These are phyloP conservation scores for Scheffersomyces illinoinensis DNA, from an alignment of 1,139 yeast species.

Conservation along the genomic window DNA sequence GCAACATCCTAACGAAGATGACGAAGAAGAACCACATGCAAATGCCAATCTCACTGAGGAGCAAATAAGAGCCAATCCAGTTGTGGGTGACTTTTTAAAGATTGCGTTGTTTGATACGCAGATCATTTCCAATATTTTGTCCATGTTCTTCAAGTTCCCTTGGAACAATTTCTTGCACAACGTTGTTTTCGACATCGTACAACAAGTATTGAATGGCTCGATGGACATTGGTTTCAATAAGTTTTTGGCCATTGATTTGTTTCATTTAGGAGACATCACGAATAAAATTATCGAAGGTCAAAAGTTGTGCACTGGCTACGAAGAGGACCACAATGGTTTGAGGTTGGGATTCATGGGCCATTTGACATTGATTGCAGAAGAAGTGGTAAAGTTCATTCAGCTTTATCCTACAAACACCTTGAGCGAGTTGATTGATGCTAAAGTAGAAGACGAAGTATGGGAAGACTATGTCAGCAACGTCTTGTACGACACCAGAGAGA, in stretches of 20 bases:
- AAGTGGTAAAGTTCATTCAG: conserved; percentile 90
- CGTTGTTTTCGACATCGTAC: conserved; percentile 96
- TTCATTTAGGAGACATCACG: conserved; percentile 77
- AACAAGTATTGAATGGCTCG: conserved; percentile 92
- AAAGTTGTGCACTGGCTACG: conserved; percentile 68
- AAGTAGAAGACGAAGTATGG: conserved; percentile 71
- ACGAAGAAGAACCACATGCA: conserved; percentile 46
- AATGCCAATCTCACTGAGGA: conserved; percentile 61
- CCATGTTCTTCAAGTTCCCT: conserved; percentile 89
- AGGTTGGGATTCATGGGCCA: conserved; percentile 98
- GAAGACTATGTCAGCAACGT: conserved; percentile 80
- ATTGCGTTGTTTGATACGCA: conserved; percentile 82
- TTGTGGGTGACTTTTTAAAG: conserved; percentile 87
- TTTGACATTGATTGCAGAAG: conserved; percentile 92
- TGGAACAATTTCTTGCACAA: conserved; percentile 98
- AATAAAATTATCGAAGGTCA: conserved; percentile 84
- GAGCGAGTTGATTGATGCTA: conserved; percentile 59
- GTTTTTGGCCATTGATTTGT: conserved; percentile 82
- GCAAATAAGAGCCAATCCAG: conserved; percentile 67
- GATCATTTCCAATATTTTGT: conserved; percentile 72
- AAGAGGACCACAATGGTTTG: conserved; percentile 58
- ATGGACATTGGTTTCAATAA: conserved; percentile 89
- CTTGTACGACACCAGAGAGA: conserved; percentile 85
- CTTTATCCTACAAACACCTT: conserved; percentile 63
- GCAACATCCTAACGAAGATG: conserved; percentile 29